Evolutionary conservation across 2,329 filamentous ascomycete genomes (phyloP), one percentile per base, ranked within the genome.

Genomic region (Alternaria alternata): DNA sequence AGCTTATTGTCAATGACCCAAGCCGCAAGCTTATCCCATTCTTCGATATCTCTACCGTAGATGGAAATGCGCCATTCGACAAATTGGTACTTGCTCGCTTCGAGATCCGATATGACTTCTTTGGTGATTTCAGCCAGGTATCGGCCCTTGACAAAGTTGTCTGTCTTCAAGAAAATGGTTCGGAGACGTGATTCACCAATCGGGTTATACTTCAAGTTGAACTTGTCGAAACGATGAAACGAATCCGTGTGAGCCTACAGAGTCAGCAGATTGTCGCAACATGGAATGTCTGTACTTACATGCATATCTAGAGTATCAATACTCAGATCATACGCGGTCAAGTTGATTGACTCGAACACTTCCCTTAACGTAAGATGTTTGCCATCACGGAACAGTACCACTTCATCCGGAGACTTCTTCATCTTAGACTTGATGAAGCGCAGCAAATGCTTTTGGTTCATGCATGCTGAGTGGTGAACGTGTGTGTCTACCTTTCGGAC

Each of bases 401-500:
- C 88, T 81, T 99, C 95, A 72, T 98, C 92, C 0, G 94, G 93
- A 18, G 88, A 95, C 80, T 97, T 99, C 86, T 97, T 98, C 93
- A 99, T 97, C 82, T 99, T 99, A 81, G 93, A 97, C 81, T 99
- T 99, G 83, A 99, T 99, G 80, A 99, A 99, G 55, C 95, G 92
- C 62, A 99, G 83, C 58, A 99, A 82, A 85, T 99, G 95, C 81
- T 99, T 99, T 80, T 99, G 95, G 76, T 99, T 99, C 95, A 99
- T 99, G 78, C 95, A 99, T 24, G 95, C 95, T 16, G 95, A 99
- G 79, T 99, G 95, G 77, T 99, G 95, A 70, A 99, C 95, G 85
- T 99, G 95, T 8, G 95, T 99, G 76, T 99, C 95, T 51, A 99
- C 95, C 79, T 99, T 99, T 75, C 95, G 88, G 49, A 99, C 95